These are phyloP conservation scores for Cytospora paraplurivora DNA, from an alignment of 2,329 filamentous ascomycete species.

Conservation along the genomic window DNA sequence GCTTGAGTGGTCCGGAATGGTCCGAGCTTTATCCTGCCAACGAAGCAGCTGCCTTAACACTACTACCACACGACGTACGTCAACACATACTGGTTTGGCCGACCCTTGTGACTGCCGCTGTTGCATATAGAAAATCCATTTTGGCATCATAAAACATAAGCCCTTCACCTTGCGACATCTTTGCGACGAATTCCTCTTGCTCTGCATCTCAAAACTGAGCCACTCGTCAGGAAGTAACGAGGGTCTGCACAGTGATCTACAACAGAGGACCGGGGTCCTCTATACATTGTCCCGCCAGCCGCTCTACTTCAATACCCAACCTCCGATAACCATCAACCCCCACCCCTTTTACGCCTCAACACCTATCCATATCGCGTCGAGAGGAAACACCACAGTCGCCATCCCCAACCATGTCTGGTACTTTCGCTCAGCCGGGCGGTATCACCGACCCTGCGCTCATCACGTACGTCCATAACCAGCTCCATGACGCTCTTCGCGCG, in stretches of 20 bases:
- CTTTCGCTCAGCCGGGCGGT: constrained; percentile 48
- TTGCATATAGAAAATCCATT: background rate
- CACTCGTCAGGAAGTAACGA: background rate
- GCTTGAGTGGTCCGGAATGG: background rate
- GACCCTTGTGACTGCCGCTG: constrained; percentile 1
- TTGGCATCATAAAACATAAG: background rate
- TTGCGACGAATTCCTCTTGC: background rate
- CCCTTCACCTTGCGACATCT: background rate
- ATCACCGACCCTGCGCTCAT: constrained; percentile 69
- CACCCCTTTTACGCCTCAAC: constrained; percentile 7
- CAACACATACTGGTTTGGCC: background rate
- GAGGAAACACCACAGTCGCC: background rate
- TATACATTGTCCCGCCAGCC: constrained; percentile 19
- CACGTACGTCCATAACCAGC: constrained; percentile 50
- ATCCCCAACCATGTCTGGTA: constrained; percentile 26
- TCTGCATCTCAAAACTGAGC: background rate
- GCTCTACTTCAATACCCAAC: constrained; percentile 19
- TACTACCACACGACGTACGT: background rate
- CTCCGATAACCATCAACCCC: constrained; percentile 4
- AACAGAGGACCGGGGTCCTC: constrained; percentile 6
- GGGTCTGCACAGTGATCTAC: constrained; percentile 12
- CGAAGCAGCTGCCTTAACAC: constrained; percentile 1
- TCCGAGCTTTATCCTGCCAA: constrained; percentile 1
- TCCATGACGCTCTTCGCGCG: constrained; percentile 16
- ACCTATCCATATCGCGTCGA: constrained; percentile 18